phyloP scores from a whole-genome alignment of 331 rosid genomes.

The Quercus lobata region DNA sequence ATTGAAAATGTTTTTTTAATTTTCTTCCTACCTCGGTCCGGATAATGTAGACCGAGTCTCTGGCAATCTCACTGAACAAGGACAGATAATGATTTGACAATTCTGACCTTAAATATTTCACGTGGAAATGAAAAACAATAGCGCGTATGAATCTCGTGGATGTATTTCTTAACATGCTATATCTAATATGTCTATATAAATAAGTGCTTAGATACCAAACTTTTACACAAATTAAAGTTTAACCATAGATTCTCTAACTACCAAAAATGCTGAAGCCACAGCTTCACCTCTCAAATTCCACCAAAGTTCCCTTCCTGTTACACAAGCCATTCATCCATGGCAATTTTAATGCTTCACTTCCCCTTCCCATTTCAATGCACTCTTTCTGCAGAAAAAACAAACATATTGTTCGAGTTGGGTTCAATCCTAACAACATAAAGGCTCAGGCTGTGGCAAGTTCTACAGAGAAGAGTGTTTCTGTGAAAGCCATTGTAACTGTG shows the following conservation, averaged over 20 bases:
- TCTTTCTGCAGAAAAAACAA: background rate
- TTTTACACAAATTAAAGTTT: too few species aligned
- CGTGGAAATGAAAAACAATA: too few species aligned
- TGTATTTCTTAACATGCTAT: too few species aligned
- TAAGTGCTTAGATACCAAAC: background rate
- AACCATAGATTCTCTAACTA: too few species aligned
- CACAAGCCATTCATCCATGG: conserved; percentile 26
- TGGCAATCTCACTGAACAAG: too few species aligned
- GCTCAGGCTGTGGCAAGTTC: conserved; percentile 3
- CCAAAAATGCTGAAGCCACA: conserved; percentile 26
- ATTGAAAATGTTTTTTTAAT: too few species aligned
- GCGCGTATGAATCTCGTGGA: too few species aligned
- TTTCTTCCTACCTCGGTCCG: too few species aligned
- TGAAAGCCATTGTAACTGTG: conserved; percentile 24
- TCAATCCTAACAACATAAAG: conserved; percentile 7
- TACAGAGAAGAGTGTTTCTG: background rate
- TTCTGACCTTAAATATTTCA: too few species aligned
- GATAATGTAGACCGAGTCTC: too few species aligned
- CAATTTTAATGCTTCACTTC: background rate
- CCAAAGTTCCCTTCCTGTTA: conserved; percentile 2
- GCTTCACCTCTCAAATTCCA: conserved; percentile 1
- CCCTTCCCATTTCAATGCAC: conserved; percentile 15
- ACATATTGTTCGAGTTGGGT: background rate
- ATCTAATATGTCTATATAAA: too few species aligned
- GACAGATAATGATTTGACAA: too few species aligned